phyloP scores from a whole-genome alignment of 2,329 filamentous ascomycete species.

The Alternaria viburni region DNA sequence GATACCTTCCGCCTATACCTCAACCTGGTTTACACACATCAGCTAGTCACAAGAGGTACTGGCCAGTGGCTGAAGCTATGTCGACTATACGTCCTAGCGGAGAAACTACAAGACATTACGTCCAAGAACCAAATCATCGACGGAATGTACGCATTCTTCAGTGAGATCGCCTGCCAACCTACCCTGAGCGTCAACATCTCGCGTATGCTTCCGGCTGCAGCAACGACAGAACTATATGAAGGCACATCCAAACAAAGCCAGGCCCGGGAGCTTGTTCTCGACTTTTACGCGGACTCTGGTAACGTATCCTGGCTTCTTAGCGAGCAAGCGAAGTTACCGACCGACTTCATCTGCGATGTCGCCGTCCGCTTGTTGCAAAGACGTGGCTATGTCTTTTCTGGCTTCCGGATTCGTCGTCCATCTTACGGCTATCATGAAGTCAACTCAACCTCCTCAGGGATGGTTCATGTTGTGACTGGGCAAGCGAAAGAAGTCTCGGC shows the following conservation, averaged over 20 bases:
- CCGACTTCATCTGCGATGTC: no score
- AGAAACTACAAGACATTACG: neutral
- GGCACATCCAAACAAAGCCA: neutral
- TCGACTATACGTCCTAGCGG: neutral
- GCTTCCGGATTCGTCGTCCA: no score
- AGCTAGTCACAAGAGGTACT: neutral
- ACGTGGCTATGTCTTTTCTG: no score
- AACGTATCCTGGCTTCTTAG: no score
- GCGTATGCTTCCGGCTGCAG: neutral
- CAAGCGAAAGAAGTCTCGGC: no score
- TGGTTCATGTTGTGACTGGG: no score
- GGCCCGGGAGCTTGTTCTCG: neutral
- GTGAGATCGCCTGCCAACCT: accelerated
- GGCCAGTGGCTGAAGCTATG: neutral
- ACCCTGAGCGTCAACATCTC: no score
- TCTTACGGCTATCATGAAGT: no score
- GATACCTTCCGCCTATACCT: neutral
- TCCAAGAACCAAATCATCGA: neutral
- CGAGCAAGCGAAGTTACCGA: no score
- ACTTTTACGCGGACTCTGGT: neutral
- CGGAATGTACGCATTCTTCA: neutral
- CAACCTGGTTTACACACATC: neutral
- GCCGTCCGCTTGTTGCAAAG: no score
- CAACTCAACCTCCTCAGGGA: no score
- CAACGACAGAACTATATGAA: neutral